phyloP scores from a whole-genome alignment of 208 protist genomes.

The Acanthamoeba royreba region DNA sequence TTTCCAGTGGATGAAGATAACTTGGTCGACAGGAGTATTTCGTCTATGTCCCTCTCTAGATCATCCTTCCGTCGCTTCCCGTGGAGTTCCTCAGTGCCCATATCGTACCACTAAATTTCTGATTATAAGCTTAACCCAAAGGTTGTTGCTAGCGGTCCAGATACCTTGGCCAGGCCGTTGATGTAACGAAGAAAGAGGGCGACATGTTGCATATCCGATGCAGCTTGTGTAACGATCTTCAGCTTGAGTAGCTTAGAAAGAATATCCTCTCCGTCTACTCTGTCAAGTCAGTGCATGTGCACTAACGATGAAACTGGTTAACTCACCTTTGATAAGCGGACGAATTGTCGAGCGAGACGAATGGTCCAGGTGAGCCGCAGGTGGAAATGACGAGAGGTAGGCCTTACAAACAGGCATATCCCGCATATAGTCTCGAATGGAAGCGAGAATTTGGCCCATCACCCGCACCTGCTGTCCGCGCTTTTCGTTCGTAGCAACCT shows the following conservation, averaged over 20 bases:
- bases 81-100: neutral
- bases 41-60: neutral
- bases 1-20: neutral
- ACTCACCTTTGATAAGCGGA: neutral
- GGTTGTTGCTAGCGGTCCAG: too few relatives aligned
- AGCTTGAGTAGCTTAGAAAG: neutral
- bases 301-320: neutral
- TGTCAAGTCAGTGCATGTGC: neutral
- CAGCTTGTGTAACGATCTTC: neutral
- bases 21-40: neutral
- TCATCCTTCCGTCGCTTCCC: neutral
- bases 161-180: neutral
- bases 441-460: neutral
- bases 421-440: neutral
- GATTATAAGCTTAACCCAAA: too few relatives aligned
- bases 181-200: neutral
- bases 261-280: neutral
- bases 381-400: neutral
- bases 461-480: neutral
- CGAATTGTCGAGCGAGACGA: neutral
- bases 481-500: neutral
- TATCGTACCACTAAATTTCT: slow-evolving; percentile 1
- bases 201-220: neutral
- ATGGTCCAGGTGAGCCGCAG: neutral
- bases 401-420: neutral